phyloP scores from a whole-genome alignment of 805 yeast species.

The Hanseniaspora thailandica region DNA sequence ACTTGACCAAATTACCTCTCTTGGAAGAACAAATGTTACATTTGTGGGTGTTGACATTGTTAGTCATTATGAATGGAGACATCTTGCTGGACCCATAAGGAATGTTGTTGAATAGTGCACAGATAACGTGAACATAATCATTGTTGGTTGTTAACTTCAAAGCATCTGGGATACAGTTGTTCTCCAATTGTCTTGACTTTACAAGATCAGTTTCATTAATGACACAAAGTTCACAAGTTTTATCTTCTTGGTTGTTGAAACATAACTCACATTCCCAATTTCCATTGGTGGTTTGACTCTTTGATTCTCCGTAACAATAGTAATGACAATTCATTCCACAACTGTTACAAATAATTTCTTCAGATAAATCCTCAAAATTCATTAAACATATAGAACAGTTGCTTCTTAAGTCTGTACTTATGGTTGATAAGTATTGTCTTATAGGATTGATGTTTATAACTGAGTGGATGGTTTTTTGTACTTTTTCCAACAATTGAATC shows the following conservation, averaged over 20 bases:
- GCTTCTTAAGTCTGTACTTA: constrained; percentile 17
- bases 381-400: constrained; percentile 50
- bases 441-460: background rate
- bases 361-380: constrained; percentile 13
- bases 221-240: constrained; percentile 56
- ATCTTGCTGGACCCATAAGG: constrained; percentile 36
- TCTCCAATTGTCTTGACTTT: constrained; percentile 33
- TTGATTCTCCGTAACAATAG: constrained; percentile 49
- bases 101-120: constrained; percentile 44
- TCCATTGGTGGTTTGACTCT: constrained; percentile 20
- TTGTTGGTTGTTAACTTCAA: constrained; percentile 48
- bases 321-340: constrained; percentile 66
- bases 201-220: constrained; percentile 41
- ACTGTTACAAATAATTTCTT: constrained; percentile 37
- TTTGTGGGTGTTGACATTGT: background rate
- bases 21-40: constrained; percentile 38
- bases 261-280: constrained; percentile 79
- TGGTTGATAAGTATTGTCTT: background rate
- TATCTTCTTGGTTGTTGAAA: constrained; percentile 50
- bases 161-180: constrained; percentile 44
- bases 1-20: constrained; percentile 36
- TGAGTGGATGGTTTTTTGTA: background rate
- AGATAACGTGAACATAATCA: constrained; percentile 72
- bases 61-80: constrained; percentile 28
- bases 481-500: background rate